Evolutionary conservation across 176 grass and related monocot genomes (phyloP).

Genomic region (Avena atlantica): DNA sequence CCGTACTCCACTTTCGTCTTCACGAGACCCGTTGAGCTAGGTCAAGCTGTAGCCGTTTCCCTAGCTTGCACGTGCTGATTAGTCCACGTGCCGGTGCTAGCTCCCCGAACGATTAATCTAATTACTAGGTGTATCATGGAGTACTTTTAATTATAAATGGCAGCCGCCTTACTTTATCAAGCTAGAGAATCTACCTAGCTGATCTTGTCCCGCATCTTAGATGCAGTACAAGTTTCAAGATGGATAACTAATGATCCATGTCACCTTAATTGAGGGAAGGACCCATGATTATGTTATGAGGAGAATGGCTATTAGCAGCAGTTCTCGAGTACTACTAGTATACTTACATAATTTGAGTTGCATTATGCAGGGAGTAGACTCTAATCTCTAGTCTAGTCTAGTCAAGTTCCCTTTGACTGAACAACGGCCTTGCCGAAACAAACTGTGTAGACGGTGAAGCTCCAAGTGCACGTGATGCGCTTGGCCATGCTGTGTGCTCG

Average conservation of each 20-base stretch:
- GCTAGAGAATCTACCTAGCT: slow-evolving; percentile 56
- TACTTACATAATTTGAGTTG: neutral
- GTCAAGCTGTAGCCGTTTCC: slow-evolving; percentile 36
- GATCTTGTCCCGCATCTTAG: slow-evolving; percentile 45
- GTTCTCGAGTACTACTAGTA: neutral
- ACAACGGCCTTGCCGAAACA: neutral
- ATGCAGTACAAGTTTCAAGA: slow-evolving; percentile 58
- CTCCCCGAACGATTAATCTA: neutral
- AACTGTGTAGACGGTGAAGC: neutral
- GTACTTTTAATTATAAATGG: neutral
- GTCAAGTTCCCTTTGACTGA: neutral
- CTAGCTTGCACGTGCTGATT: slow-evolving; percentile 51
- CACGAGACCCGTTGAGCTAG: slow-evolving; percentile 24
- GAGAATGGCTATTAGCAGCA: neutral
- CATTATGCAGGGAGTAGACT: neutral
- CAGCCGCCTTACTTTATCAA: slow-evolving; percentile 47
- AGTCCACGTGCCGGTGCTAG: slow-evolving; percentile 52
- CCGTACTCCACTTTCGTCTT: slow-evolving; percentile 26
- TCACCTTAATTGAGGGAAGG: slow-evolving; percentile 47
- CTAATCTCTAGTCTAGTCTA: neutral
- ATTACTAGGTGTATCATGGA: slow-evolving; percentile 32
- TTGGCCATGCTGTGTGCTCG: neutral
- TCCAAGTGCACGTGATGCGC: slow-evolving; percentile 14
- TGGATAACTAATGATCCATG: slow-evolving; percentile 51
- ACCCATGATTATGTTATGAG: slow-evolving; percentile 45